phyloP scores from a whole-genome alignment of 331 rosid species.

The Prunus yedoensis region DNA sequence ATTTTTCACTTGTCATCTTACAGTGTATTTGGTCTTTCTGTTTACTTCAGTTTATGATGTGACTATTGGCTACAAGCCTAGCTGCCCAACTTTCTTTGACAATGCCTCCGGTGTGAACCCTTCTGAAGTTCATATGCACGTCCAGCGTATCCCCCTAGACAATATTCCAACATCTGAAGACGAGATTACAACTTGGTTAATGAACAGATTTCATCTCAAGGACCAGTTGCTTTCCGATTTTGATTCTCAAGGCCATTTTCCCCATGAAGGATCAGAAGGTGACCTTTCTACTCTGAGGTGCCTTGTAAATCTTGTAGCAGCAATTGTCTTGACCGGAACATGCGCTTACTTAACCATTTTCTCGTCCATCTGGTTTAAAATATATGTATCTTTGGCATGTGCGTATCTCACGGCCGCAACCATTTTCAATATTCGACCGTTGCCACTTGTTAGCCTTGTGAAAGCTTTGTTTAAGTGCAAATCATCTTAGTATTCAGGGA shows the following conservation, averaged over 20 bases:
- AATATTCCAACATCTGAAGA: slow-evolving; percentile 56
- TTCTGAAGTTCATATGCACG: slow-evolving; percentile 74
- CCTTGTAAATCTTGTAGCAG: slow-evolving; percentile 42
- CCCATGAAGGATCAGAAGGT: slow-evolving; percentile 49
- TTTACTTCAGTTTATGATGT: slow-evolving; percentile 65
- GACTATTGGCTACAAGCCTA: slow-evolving; percentile 64
- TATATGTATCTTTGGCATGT: slow-evolving; percentile 50
- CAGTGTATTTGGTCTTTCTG: not conserved
- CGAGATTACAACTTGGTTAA: slow-evolving; percentile 51
- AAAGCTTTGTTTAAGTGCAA: slow-evolving; percentile 24
- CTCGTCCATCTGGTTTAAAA: slow-evolving; percentile 56
- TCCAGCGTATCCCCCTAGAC: slow-evolving; percentile 42
- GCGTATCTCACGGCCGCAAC: slow-evolving; percentile 65
- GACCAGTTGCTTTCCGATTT: slow-evolving; percentile 63
- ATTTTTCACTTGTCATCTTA: slow-evolving; percentile 9
- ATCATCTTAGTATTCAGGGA: slow-evolving; percentile 16
- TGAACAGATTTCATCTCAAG: slow-evolving; percentile 46
- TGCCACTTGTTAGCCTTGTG: slow-evolving; percentile 42
- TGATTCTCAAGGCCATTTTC: slow-evolving; percentile 61
- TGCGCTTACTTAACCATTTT: slow-evolving; percentile 44
- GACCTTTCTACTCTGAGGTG: slow-evolving; percentile 49
- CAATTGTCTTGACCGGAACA: slow-evolving; percentile 37
- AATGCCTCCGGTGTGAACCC: slow-evolving; percentile 71
- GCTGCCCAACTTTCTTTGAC: slow-evolving; percentile 76
- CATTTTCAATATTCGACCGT: slow-evolving; percentile 52